A percentile compares a stretch with the other conserved stretches of the same genome.
phyloP scores from a whole-genome alignment of 805 yeast species.

The Monosporozyma aquatica region DNA sequence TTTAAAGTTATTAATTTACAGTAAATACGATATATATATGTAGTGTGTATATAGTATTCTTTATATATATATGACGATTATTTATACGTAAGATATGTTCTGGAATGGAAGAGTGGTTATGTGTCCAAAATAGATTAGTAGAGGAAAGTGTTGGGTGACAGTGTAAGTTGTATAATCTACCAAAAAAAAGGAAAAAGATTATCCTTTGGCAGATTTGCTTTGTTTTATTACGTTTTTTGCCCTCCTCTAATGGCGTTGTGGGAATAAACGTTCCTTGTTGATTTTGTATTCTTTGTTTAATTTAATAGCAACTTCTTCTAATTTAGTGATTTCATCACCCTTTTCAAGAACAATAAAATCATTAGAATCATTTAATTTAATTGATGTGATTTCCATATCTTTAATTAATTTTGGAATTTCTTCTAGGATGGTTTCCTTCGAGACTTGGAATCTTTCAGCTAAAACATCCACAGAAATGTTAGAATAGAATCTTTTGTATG shows the following conservation, averaged over 20 bases:
- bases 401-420: slow-evolving; percentile 69
- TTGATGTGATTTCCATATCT: slow-evolving; percentile 65
- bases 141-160: no score
- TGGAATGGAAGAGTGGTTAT: no score
- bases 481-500: slow-evolving; percentile 66
- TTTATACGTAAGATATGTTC: not conserved
- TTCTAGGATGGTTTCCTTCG: slow-evolving; percentile 46
- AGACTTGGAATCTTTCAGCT: slow-evolving; percentile 56
- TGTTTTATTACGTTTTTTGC: no score
- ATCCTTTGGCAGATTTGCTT: no score
- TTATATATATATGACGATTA: not conserved
- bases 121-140: no score
- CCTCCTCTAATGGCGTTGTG: slow-evolving; percentile 1
- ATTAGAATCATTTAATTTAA: slow-evolving; percentile 50
- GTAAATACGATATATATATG: not conserved
- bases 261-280: slow-evolving; percentile 26
- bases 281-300: slow-evolving; percentile 39
- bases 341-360: slow-evolving; percentile 57
- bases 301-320: slow-evolving; percentile 80
- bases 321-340: slow-evolving; percentile 70
- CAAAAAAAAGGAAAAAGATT: no score
- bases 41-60: not conserved
- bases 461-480: slow-evolving; percentile 63
- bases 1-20: slow-evolving; percentile 1
- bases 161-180: no score